Evolutionary conservation across 169 alveolate genomes (phyloP).

Genomic region (Eimeria zaria): DNA sequence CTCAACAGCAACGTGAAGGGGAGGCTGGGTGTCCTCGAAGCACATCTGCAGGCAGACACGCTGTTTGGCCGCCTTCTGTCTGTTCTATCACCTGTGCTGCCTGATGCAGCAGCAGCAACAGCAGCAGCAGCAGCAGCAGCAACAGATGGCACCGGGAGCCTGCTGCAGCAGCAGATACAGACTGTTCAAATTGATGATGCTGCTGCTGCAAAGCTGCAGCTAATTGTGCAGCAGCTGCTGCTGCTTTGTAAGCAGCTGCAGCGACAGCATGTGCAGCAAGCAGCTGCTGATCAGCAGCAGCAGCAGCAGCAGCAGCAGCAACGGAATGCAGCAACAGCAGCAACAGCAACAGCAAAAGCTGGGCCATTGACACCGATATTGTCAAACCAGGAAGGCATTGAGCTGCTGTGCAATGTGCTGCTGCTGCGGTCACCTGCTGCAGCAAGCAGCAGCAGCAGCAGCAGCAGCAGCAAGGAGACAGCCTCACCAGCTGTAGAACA

Average conservation of each 20-base stretch:
- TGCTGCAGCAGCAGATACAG: constrained; percentile 14
- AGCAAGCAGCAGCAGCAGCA: not conserved
- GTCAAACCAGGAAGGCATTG: not conserved
- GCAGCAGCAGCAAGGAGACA: constrained; percentile 5
- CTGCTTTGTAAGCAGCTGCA: constrained; percentile 47
- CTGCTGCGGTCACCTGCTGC: constrained; percentile 47
- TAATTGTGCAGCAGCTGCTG: constrained; percentile 41
- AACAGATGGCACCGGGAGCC: not conserved
- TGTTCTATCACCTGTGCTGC: constrained; percentile 1
- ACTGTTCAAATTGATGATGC: constrained; percentile 13
- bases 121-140: constrained; percentile 44
- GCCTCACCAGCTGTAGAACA: not conserved
- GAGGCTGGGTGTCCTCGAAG: not conserved
- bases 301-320: constrained; percentile 52
- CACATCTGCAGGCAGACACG: constrained; percentile 45
- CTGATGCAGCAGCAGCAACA: constrained; percentile 33
- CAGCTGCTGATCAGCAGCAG: constrained; percentile 14
- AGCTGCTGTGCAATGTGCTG: constrained; percentile 37
- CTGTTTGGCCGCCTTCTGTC: constrained; percentile 28
- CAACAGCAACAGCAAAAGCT: not conserved
- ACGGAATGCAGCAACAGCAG: too few species aligned
- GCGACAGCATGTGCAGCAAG: constrained; percentile 48
- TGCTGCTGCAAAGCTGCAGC: constrained; percentile 46
- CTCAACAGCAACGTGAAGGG: constrained; percentile 26
- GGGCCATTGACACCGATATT: constrained; percentile 7